Evolutionary conservation across 331 rosid genomes (phyloP).

Genomic region (Acacia concinna): DNA sequence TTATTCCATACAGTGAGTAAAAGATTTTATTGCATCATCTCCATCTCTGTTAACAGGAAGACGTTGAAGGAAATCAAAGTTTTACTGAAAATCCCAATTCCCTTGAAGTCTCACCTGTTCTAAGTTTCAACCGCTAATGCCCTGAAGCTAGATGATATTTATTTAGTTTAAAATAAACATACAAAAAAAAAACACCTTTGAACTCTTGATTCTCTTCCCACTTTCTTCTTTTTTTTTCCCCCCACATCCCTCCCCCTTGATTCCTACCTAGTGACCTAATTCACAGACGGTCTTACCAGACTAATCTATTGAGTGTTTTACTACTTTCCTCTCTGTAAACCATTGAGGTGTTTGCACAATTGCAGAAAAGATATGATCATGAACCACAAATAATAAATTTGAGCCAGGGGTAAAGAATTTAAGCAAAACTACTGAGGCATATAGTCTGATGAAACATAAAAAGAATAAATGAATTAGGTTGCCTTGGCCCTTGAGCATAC

Average conservation of each 20-base stretch:
- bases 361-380: neutral
- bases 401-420: constrained; percentile 1
- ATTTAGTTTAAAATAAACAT: neutral
- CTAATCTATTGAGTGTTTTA: neutral
- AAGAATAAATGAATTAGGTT: constrained; percentile 15
- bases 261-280: neutral
- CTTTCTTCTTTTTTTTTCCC: neutral
- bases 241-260: neutral
- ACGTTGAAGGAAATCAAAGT: neutral
- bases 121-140: neutral
- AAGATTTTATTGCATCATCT: neutral
- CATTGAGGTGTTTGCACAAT: neutral
- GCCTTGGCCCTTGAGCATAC: constrained; percentile 39
- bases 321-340: neutral
- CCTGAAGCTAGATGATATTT: neutral
- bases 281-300: neutral
- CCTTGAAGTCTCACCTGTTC: neutral
- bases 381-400: neutral
- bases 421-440: neutral
- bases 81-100: neutral
- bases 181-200: neutral
- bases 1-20: neutral
- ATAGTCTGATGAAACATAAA: neutral
- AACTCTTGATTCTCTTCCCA: neutral
- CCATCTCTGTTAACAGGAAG: neutral